A percentile compares a stretch with the other conserved stretches of the same genome.
These are phyloP conservation scores for Curvularia eragrostidis DNA, from an alignment of 2,329 filamentous ascomycete genomes.

Conservation along the genomic window DNA sequence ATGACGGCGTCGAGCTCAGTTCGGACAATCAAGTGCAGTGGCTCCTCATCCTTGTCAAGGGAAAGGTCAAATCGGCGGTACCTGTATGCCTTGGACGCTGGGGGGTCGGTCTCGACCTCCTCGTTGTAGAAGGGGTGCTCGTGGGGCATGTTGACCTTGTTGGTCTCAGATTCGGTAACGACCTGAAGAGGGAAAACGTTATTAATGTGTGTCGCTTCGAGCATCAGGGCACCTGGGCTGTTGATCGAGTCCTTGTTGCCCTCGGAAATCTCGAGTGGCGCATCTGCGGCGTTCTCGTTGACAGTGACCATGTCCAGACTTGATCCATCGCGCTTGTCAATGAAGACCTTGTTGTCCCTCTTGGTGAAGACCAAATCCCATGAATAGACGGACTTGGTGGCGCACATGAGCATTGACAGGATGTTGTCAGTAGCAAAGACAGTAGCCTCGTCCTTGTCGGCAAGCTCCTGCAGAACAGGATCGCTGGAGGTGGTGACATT, in stretches of 20 bases:
- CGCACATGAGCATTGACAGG: constrained; percentile 99
- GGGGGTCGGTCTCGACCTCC: constrained; percentile 88
- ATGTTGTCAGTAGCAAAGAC: constrained; percentile 98
- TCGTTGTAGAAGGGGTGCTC: constrained; percentile 98
- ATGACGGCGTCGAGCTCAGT: constrained; percentile 95
- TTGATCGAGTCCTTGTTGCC: constrained; percentile 95
- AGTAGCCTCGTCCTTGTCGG: constrained; percentile 93
- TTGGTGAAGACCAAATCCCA: constrained; percentile 97
- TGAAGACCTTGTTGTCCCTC: constrained; percentile 95
- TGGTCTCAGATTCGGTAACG: constrained; percentile 78
- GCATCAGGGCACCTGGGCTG: constrained; percentile 87
- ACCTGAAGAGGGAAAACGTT: constrained; percentile 99
- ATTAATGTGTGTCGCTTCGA: constrained; percentile 99
- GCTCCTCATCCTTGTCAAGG: constrained; percentile 87
- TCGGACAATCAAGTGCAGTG: constrained; percentile 89
- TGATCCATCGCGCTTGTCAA: constrained; percentile 97
- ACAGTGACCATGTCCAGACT: constrained; percentile 97
- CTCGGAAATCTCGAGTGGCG: constrained; percentile 88
- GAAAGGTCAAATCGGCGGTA: constrained; percentile 97
- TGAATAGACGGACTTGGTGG: constrained; percentile 93
- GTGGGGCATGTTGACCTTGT: constrained; percentile 83
- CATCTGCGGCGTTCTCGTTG: constrained; percentile 97
- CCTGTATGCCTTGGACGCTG: constrained; percentile 97
- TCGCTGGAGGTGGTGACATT: constrained; percentile 97
- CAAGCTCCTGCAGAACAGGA: constrained; percentile 94